Evolutionary conservation across 225 moss, liverwort and hornwort genomes (phyloP), one percentile per base, ranked within the genome.

Genomic region (Pseudoscleropodium purum): DNA sequence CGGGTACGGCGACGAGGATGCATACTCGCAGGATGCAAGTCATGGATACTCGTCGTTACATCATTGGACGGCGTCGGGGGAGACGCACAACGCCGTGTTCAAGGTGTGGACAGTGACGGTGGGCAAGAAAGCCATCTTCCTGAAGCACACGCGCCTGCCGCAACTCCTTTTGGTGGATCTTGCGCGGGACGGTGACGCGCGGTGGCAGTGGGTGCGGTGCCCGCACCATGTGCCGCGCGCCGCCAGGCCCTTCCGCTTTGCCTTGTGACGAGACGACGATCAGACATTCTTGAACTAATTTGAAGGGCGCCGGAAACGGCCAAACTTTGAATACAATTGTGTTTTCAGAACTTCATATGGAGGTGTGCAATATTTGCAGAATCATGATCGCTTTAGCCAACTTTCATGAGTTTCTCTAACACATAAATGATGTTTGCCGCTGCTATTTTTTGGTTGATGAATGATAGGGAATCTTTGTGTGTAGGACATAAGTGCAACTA

Each of bases 41-140:
- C 88, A 84, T 27, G 93, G 93, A 12, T 93, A 92, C 89, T 92
- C 92, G 18, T 92, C 92, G 4, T 33, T 86, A 70, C 89, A 87
- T 37, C 91, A 86, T 13, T 94, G 94, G 94, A 92, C 88, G 20
- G 94, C 90, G 37, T 94, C 92, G 23, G 90, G 94, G 21, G 90
- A 90, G 57, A 39, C 80, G 12, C 94, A 86, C 52, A 86, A 68
- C 31, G 85, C 87, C 12, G 82, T 82, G 73, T 74, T 92, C 24
- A 91, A 88, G n/a, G 87, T 92, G 75, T 92, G 92, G 94, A 72
- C 87, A 2, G 91, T 87, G 82, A 89, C 90, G 18, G 88, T 90
- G 23, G 90, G 88, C 37, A 85, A 72, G 20, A 84, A 87, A 19
- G 51, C 72, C 20, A 91, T 94, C n/a, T 92, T 92, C 20, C n/a